A percentile compares a stretch with the other conserved stretches of the same genome.
phyloP scores from a whole-genome alignment of 805 yeast species.

The Candida caryicola region DNA sequence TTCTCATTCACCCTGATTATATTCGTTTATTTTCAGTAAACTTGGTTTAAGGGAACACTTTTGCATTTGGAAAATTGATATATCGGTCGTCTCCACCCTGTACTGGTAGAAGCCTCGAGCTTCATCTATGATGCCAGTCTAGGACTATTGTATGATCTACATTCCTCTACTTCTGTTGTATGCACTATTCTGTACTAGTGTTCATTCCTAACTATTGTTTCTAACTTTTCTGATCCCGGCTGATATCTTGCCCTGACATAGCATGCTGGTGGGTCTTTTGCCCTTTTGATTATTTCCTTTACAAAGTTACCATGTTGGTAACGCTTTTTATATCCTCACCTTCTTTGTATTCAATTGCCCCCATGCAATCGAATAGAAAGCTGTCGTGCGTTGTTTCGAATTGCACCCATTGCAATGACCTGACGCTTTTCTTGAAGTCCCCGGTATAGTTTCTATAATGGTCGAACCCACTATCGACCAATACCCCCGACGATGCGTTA shows the following conservation, averaged over 20 bases:
- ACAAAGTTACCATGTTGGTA: background rate
- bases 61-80: slow-evolving; percentile 43
- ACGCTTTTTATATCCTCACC: background rate
- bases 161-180: slow-evolving; percentile 7
- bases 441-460: background rate
- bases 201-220: too few species aligned
- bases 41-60: slow-evolving; percentile 46
- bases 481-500: background rate
- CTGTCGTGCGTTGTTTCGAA: background rate
- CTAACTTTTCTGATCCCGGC: too few species aligned
- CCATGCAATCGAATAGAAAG: background rate
- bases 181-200: background rate
- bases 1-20: slow-evolving; percentile 47
- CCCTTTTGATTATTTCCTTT: too few species aligned
- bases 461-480: background rate
- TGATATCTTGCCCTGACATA: too few species aligned
- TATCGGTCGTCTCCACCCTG: slow-evolving; percentile 48
- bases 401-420: background rate
- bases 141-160: slow-evolving; percentile 36
- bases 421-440: background rate
- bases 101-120: slow-evolving; percentile 8
- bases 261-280: too few species aligned
- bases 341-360: background rate
- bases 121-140: slow-evolving; percentile 7
- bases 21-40: slow-evolving; percentile 50